phyloP scores from a whole-genome alignment of 192 early-diverging fungal species.

The Rhizoclosmatium globosum region DNA sequence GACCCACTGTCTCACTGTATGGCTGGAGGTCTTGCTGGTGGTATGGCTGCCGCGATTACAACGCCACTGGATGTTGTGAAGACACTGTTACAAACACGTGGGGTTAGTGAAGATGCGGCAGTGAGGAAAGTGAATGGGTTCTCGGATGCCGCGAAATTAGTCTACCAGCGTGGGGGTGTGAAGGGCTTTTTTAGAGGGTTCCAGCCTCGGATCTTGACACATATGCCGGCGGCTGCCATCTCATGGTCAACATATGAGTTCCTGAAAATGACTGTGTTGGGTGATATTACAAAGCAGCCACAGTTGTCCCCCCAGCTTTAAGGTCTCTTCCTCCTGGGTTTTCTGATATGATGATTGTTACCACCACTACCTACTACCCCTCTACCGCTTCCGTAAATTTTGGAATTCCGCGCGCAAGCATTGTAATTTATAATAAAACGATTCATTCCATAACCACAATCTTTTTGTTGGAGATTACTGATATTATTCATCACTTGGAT shows the following conservation, averaged over 20 bases:
- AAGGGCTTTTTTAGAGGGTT: constrained; percentile 77
- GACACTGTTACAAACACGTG: constrained; percentile 92
- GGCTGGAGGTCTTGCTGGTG: constrained; percentile 90
- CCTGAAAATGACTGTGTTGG: constrained; percentile 12
- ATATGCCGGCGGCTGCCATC: constrained; percentile 93
- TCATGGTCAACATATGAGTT: constrained; percentile 81
- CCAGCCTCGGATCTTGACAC: constrained; percentile 82
- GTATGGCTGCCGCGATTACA: constrained; percentile 84
- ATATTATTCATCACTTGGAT: not conserved
- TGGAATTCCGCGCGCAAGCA: too few species aligned
- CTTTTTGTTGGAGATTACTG: too few species aligned
- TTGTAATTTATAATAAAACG: too few species aligned
- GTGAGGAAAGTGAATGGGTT: constrained; percentile 80
- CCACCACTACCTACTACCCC: too few species aligned
- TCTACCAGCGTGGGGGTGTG: constrained; percentile 73
- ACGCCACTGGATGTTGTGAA: constrained; percentile 95
- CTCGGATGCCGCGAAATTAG: constrained; percentile 72
- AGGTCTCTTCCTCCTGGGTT: too few species aligned
- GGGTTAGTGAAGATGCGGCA: constrained; percentile 72
- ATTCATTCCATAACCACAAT: too few species aligned
- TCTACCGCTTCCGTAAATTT: too few species aligned
- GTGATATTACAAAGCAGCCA: too few species aligned
- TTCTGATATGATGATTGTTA: not conserved
- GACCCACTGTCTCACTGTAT: constrained; percentile 87
- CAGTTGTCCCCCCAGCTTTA: too few species aligned